These are phyloP conservation scores for Penicillium corylophilum DNA, from an alignment of 2,329 filamentous ascomycete genomes.

Conservation along the genomic window DNA sequence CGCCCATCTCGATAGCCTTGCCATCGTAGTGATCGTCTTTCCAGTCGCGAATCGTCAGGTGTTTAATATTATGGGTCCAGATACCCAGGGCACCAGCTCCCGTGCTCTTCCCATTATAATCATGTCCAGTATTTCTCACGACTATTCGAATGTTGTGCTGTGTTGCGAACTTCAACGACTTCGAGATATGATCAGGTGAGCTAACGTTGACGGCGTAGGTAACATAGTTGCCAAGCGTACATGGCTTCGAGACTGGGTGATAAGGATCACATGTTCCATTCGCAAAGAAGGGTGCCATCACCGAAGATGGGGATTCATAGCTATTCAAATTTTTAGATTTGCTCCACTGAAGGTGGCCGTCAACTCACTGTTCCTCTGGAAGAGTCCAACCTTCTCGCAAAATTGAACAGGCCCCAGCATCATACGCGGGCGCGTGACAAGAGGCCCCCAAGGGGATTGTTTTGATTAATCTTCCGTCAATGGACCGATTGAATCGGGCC, in stretches of 20 bases:
- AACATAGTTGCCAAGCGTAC: slow-evolving; percentile 30
- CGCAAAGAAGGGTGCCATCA: slow-evolving; percentile 41
- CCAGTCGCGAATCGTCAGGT: slow-evolving; percentile 33
- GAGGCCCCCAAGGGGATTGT: slow-evolving; percentile 54
- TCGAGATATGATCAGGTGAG: slow-evolving; percentile 23
- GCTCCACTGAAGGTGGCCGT: background rate
- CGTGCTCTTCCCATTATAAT: slow-evolving; percentile 55
- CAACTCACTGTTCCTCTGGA: slow-evolving; percentile 46
- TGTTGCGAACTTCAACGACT: slow-evolving; percentile 41
- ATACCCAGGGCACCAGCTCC: slow-evolving; percentile 53
- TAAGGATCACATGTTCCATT: slow-evolving; percentile 48
- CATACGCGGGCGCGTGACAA: slow-evolving; percentile 54
- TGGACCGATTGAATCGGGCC: slow-evolving; percentile 52
- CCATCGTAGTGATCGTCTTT: slow-evolving; percentile 48
- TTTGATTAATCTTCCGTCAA: slow-evolving; percentile 53
- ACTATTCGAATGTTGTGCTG: slow-evolving; percentile 53
- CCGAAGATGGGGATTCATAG: slow-evolving; percentile 56
- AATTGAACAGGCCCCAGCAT: slow-evolving; percentile 45
- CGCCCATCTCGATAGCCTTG: slow-evolving; percentile 54
- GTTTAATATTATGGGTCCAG: slow-evolving; percentile 36
- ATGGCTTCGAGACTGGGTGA: slow-evolving; percentile 28
- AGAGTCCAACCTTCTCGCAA: slow-evolving; percentile 47
- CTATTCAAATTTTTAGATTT: slow-evolving; percentile 32
- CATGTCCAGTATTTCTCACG: slow-evolving; percentile 45
- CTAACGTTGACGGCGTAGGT: slow-evolving; percentile 39